phyloP scores from a whole-genome alignment of 139 green algal genomes.

The Chlorella sp. region DNA sequence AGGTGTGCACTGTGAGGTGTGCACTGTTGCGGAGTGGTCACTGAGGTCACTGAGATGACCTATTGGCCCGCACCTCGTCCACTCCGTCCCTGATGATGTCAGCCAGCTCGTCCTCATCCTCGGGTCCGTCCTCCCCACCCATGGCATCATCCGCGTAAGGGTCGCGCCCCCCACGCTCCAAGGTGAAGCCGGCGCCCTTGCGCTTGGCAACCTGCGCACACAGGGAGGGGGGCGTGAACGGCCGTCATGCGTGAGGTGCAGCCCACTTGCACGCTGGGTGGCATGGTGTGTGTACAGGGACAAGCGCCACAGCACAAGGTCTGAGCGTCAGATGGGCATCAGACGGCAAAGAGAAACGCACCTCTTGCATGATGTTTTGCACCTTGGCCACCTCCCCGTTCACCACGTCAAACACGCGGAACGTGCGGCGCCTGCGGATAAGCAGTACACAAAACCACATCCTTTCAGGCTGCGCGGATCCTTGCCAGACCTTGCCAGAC shows the following conservation, averaged over 20 bases:
- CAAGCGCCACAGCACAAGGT: not conserved
- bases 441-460: not conserved
- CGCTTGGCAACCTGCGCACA: not conserved
- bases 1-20: not conserved
- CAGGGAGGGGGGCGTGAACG: not conserved
- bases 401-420: slow-evolving; percentile 13
- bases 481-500: not conserved
- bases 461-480: not conserved
- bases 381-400: slow-evolving; percentile 10
- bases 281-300: not conserved
- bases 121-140: not conserved
- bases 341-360: not conserved
- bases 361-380: slow-evolving; percentile 10
- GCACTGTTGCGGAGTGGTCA: not conserved
- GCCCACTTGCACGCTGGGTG: not conserved
- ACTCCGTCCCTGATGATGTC: slow-evolving; percentile 12
- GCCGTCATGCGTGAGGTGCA: not conserved
- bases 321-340: not conserved
- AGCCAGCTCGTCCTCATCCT: slow-evolving; percentile 8
- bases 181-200: not conserved
- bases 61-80: slow-evolving; percentile 11
- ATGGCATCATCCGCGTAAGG: not conserved
- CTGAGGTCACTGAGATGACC: not conserved
- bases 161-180: not conserved
- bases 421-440: slow-evolving; percentile 1